These are phyloP conservation scores for Larix kaempferi DNA, from an alignment of 75 land plant species.

Conservation along the genomic window DNA sequence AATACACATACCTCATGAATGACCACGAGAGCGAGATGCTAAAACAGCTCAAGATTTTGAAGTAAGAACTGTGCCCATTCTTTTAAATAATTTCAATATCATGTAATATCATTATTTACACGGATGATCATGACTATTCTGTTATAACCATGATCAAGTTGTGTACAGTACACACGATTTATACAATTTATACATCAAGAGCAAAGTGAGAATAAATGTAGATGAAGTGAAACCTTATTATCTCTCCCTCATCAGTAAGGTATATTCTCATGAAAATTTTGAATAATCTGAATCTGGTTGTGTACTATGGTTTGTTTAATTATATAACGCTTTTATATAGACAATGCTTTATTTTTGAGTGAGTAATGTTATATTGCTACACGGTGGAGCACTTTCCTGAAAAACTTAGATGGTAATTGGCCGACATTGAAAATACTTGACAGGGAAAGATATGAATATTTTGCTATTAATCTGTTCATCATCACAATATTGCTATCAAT, in stretches of 20 bases:
- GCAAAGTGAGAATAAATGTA: slow-evolving; percentile 71
- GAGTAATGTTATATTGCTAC: not conserved
- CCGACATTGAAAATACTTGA: too few relatives aligned
- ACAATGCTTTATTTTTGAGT: too few relatives aligned
- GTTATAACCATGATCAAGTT: not conserved
- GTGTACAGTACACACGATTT: slow-evolving; percentile 65
- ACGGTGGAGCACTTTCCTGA: slow-evolving; percentile 49
- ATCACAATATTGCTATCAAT: too few relatives aligned
- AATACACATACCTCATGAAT: slow-evolving; percentile 65
- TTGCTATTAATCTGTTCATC: too few relatives aligned
- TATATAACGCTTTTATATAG: too few relatives aligned
- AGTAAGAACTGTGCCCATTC: slow-evolving; percentile 26
- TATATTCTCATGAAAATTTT: too few relatives aligned
- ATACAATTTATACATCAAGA: slow-evolving; percentile 89
- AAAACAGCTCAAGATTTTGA: slow-evolving; percentile 74
- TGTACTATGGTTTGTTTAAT: too few relatives aligned
- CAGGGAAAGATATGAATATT: too few relatives aligned
- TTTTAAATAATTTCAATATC: not conserved
- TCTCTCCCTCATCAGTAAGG: too few relatives aligned
- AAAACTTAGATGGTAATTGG: too few relatives aligned
- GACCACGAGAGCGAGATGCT: slow-evolving; percentile 65
- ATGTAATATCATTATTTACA: not conserved
- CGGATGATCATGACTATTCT: not conserved
- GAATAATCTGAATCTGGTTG: too few relatives aligned
- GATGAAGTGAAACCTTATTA: slow-evolving; percentile 64